These are phyloP conservation scores for Escallonia herrerae DNA, from an alignment of 129 eudicot species.

Conservation along the genomic window DNA sequence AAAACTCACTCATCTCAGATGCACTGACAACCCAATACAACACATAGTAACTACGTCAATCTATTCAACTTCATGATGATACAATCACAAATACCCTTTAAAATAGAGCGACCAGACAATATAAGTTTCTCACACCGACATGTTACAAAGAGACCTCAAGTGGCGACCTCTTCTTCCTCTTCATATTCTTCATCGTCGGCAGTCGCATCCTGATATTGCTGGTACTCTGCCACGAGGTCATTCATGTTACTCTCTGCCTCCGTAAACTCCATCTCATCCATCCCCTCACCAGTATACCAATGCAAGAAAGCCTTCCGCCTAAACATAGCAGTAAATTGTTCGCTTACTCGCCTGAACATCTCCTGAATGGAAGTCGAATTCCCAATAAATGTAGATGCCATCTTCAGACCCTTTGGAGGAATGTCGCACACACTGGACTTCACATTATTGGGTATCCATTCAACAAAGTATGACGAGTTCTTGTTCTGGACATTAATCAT, in stretches of 20 bases:
- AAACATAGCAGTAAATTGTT: conserved; percentile 18
- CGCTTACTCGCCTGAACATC: conserved; percentile 35
- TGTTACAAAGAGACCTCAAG: not conserved
- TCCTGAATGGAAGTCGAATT: conserved; percentile 39
- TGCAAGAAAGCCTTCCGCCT: conserved; percentile 23
- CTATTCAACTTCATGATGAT: no score
- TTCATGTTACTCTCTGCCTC: conserved; percentile 23
- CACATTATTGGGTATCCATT: conserved; percentile 39
- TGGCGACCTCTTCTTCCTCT: conserved; percentile 12
- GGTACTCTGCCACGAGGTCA: conserved; percentile 20
- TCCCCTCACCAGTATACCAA: conserved; percentile 21
- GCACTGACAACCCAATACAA: no score
- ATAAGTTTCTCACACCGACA: not conserved
- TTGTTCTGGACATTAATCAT: conserved; percentile 41
- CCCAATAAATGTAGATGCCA: conserved; percentile 34
- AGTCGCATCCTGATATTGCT: conserved; percentile 22
- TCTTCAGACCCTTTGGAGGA: conserved; percentile 35
- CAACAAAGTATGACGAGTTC: conserved; percentile 42
- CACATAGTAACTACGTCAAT: no score
- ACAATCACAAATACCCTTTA: no score
- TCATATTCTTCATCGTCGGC: conserved; percentile 11
- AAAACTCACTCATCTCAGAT: no score
- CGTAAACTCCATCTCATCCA: conserved; percentile 22
- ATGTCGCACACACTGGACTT: conserved; percentile 39
- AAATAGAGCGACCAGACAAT: not conserved